phyloP scores from a whole-genome alignment of 2,329 filamentous ascomycete species.

The Neonectria punicea region DNA sequence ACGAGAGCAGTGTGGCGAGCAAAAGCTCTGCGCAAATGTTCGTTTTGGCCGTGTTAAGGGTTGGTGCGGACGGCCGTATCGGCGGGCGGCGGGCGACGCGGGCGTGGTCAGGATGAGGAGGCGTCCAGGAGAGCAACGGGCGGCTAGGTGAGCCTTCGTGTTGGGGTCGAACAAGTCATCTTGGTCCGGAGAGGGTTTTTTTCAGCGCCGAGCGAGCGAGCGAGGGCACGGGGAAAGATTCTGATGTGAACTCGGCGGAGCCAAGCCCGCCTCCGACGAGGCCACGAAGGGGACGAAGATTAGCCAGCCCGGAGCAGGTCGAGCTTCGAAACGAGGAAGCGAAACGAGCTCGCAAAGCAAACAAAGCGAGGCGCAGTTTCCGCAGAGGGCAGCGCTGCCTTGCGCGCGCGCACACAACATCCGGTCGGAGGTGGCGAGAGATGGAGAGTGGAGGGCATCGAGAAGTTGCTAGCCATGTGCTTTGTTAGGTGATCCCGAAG shows the following conservation, averaged over 20 bases:
- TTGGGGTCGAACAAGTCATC: constrained; percentile 36
- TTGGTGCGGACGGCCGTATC: not conserved
- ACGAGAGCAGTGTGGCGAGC: not conserved
- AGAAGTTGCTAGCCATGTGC: constrained; percentile 30
- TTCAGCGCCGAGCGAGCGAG: constrained; percentile 37
- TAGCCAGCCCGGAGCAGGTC: constrained; percentile 31
- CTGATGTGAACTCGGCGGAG: constrained; percentile 45
- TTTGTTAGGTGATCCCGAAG: not conserved
- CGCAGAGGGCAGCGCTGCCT: constrained; percentile 14
- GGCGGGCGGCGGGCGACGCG: not conserved
- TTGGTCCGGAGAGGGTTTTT: constrained; percentile 37
- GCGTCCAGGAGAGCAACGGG: constrained; percentile 29
- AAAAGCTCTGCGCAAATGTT: not conserved
- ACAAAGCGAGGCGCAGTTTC: not conserved
- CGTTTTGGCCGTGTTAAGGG: not conserved
- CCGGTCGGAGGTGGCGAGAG: constrained; percentile 31
- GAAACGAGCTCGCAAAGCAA: constrained; percentile 27
- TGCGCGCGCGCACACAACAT: constrained; percentile 20
- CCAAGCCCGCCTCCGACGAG: constrained; percentile 45
- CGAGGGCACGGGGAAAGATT: constrained; percentile 44
- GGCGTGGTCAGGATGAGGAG: constrained; percentile 18
- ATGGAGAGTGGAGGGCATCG: constrained; percentile 38
- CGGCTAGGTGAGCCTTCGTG: constrained; percentile 35
- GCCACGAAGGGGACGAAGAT: constrained; percentile 37
- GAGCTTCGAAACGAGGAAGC: constrained; percentile 32